Evolutionary conservation across 768 basidiomycete species (phyloP).

Genomic region (Gloeopeniophorella convolvens): DNA sequence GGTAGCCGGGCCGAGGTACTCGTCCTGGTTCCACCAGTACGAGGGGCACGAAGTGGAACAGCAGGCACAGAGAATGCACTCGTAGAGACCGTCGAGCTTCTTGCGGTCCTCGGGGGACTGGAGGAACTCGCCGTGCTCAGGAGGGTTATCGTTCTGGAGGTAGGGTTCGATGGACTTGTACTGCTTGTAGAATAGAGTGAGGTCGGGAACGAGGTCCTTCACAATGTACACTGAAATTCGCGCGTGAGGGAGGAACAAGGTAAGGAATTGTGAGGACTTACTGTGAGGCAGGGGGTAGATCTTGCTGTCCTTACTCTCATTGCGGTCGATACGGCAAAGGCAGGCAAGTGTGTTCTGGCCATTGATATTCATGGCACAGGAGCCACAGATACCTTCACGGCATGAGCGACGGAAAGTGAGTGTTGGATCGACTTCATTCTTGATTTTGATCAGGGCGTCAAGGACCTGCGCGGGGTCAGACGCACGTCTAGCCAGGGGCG

Average conservation of each 20-base stretch:
- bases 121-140: conserved; percentile 77
- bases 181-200: conserved; percentile 95
- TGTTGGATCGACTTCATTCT: conserved; percentile 96
- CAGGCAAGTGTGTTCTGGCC: conserved; percentile 98
- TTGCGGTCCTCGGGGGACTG: conserved; percentile 88
- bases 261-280: conserved; percentile 37
- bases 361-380: conserved; percentile 99
- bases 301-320: conserved; percentile 65
- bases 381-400: conserved; percentile 94
- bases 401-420: conserved; percentile 93
- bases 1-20: conserved; percentile 95
- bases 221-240: conserved; percentile 82
- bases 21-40: conserved; percentile 99
- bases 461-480: conserved; percentile 45
- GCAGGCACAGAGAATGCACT: conserved; percentile 95
- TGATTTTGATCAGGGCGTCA: conserved; percentile 96
- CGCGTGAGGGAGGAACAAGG: neutral
- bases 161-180: conserved; percentile 99
- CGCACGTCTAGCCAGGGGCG: neutral
- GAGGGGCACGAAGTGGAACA: conserved; percentile 97
- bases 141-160: conserved; percentile 89
- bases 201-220: conserved; percentile 94
- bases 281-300: conserved; percentile 98
- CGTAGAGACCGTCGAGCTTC: conserved; percentile 93
- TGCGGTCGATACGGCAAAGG: conserved; percentile 89